These are phyloP conservation scores for Serendipita indica DNA, from an alignment of 768 basidiomycete genomes.

Conservation along the genomic window DNA sequence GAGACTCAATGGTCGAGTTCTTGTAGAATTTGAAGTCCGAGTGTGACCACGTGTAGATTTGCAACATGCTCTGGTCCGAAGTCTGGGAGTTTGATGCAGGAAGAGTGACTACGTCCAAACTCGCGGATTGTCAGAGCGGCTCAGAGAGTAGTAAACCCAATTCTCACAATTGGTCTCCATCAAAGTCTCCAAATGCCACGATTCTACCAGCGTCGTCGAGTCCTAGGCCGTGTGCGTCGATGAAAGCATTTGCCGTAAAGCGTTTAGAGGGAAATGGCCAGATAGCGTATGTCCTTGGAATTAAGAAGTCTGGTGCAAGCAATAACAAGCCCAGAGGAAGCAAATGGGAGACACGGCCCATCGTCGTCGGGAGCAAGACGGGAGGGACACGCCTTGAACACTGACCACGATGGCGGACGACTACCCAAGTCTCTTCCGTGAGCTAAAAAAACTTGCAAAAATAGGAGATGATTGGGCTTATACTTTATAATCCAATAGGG, in stretches of 20 bases:
- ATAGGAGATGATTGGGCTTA: slow-evolving; percentile 18
- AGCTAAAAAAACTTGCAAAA: slow-evolving; percentile 20
- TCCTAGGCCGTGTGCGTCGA: slow-evolving; percentile 69
- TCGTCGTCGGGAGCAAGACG: neutral
- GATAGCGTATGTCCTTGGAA: slow-evolving; percentile 15
- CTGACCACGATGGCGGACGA: slow-evolving; percentile 48
- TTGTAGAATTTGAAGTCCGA: slow-evolving; percentile 17
- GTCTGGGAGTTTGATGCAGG: neutral
- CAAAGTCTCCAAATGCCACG: slow-evolving; percentile 86
- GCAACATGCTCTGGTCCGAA: slow-evolving; percentile 4
- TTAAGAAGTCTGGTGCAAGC: neutral
- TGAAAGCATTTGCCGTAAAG: slow-evolving; percentile 65
- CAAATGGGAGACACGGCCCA: neutral
- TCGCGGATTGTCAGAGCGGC: slow-evolving; percentile 20
- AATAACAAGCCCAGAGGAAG: neutral
- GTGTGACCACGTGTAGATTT: slow-evolving; percentile 14
- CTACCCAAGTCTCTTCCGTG: slow-evolving; percentile 76
- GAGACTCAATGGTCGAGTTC: slow-evolving; percentile 15
- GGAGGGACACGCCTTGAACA: neutral
- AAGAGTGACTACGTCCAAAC: slow-evolving; percentile 68
- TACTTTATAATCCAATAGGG: slow-evolving; percentile 31
- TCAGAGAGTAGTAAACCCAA: neutral
- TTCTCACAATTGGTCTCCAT: slow-evolving; percentile 87
- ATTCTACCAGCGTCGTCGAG: slow-evolving; percentile 56
- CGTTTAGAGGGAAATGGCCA: slow-evolving; percentile 88